Evolutionary conservation across 1,139 yeast species (phyloP).

Genomic region (Meyerozyma sp.): DNA sequence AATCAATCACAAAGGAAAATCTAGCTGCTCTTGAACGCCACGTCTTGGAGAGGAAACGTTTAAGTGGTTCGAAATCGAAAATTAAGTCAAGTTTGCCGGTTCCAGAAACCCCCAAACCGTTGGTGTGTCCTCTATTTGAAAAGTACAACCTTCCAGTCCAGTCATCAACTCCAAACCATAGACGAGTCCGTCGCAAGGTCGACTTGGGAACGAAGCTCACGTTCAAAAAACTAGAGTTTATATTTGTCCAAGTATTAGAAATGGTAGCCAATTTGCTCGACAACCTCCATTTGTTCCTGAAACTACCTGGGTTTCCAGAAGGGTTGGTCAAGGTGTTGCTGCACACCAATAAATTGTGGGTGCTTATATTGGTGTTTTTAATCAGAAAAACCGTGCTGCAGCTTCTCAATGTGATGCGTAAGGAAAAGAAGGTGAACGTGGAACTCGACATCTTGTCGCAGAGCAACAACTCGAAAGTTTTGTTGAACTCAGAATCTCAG

Average conservation of each 20-base stretch:
- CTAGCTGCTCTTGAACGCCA: conserved; percentile 12
- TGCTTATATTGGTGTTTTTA: conserved; percentile 36
- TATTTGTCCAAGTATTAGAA: conserved; percentile 30
- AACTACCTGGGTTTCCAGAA: conserved; percentile 39
- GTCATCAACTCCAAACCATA: conserved; percentile 1
- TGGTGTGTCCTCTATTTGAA: conserved; percentile 13
- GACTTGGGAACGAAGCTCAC: conserved; percentile 7
- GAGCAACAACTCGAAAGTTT: conserved; percentile 17
- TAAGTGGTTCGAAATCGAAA: conserved; percentile 1
- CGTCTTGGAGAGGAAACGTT: conserved; percentile 4
- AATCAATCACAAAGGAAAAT: conserved; percentile 17
- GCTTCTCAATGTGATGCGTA: conserved; percentile 34
- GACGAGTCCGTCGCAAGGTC: conserved; percentile 9
- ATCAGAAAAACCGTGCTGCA: conserved; percentile 41
- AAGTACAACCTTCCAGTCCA: conserved; percentile 10
- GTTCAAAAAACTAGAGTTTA: conserved; percentile 26
- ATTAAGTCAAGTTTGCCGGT: conserved; percentile 4
- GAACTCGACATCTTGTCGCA: conserved; percentile 31
- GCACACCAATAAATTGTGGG: conserved; percentile 45
- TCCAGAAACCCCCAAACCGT: conserved; percentile 13
- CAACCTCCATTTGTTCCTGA: conserved; percentile 40
- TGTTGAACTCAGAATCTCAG: conserved; percentile 6
- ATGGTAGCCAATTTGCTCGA: conserved; percentile 37
- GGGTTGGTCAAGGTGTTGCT: conserved; percentile 25
- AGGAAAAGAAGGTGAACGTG: conserved; percentile 33